phyloP scores from a whole-genome alignment of 352 stramenopile species.

The Globisporangium spiculum region DNA sequence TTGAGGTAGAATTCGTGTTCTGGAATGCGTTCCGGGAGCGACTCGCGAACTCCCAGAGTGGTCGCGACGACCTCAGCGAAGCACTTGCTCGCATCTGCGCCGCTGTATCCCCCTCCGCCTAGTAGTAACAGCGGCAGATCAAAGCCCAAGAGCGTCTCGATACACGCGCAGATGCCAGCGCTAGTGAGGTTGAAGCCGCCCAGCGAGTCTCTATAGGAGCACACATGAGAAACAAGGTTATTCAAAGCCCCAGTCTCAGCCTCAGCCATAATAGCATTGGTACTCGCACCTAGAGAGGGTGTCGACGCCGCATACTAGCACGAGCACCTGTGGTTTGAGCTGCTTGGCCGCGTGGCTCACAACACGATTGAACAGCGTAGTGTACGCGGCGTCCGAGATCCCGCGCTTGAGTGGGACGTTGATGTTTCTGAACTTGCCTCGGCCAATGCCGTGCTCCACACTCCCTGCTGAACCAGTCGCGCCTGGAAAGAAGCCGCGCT shows the following conservation, averaged over 20 bases:
- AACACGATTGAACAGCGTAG: conserved; percentile 38
- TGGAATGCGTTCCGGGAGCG: conserved; percentile 35
- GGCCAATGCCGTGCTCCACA: conserved; percentile 20
- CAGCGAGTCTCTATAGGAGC: conserved; percentile 25
- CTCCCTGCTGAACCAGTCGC: conserved; percentile 26
- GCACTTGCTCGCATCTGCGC: conserved; percentile 47
- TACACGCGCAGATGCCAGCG: conserved; percentile 29
- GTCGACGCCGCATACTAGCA: conserved; percentile 74
- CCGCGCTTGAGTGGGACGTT: conserved; percentile 63
- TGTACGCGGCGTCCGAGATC: conserved; percentile 51
- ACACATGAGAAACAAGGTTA: background rate
- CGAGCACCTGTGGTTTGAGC: conserved; percentile 44
- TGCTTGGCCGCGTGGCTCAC: conserved; percentile 34
- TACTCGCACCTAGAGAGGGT: conserved; percentile 32
- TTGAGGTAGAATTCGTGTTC: conserved; percentile 57
- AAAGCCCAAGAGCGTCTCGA: conserved; percentile 30
- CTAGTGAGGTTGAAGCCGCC: conserved; percentile 52
- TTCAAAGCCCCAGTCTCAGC: background rate
- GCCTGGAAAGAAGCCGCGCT: conserved; percentile 49
- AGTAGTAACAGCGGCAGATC: conserved; percentile 49
- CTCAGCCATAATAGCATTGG: background rate
- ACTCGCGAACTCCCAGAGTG: conserved; percentile 25
- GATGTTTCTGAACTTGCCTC: conserved; percentile 45
- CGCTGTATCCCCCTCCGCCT: conserved; percentile 66
- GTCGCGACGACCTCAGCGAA: conserved; percentile 53